Conservation (phyloP, 441 rosid genomes). For the Manihot esculenta region DNA sequence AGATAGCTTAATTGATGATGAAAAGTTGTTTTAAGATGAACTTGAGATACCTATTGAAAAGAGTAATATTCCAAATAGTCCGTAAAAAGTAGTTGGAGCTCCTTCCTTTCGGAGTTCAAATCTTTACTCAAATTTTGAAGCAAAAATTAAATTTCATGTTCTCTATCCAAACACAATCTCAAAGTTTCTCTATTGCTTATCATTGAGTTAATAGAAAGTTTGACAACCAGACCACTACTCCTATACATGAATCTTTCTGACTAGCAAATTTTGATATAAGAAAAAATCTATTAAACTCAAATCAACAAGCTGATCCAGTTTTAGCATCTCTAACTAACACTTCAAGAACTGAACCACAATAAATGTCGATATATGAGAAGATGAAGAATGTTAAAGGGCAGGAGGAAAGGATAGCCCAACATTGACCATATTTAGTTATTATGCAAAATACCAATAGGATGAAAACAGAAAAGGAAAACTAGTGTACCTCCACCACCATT, state of each 20-base stretch:
- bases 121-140: not conserved
- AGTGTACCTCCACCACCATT: conserved; percentile 91
- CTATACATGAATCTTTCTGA: too few relatives aligned
- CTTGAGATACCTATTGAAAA: not conserved
- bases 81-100: not conserved
- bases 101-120: not conserved
- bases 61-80: not conserved
- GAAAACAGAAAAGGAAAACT: not conserved
- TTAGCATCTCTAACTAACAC: too few relatives aligned
- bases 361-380: conserved; percentile 3
- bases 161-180: not conserved
- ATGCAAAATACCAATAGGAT: not conserved
- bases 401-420: not conserved
- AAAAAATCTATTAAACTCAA: not conserved
- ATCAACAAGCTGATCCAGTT: not conserved
- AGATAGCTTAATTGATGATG: not conserved
- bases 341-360: not conserved
- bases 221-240: not conserved
- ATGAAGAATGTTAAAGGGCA: conserved; percentile 37
- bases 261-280: not conserved
- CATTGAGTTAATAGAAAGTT: not conserved
- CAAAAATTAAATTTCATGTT: not conserved
- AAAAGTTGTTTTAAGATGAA: not conserved
- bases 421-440: not conserved
- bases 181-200: not conserved